Base-by-base conservation (phyloP, 345 rosid species). In the Citrus medica region DNA sequence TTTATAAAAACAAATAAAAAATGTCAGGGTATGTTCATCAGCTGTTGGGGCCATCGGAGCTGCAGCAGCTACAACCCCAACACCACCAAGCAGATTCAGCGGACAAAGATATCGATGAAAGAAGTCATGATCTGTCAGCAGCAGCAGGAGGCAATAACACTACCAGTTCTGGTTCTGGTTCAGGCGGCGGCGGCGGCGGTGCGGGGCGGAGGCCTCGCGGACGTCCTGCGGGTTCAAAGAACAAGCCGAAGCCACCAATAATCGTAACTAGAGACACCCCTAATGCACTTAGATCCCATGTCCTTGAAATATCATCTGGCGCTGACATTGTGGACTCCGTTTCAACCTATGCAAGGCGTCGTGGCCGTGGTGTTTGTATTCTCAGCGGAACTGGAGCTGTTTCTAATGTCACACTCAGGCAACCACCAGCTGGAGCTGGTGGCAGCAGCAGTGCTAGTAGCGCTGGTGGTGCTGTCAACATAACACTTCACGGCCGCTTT, bases 151-250 rank as follows among this genome's bases (percentile, higher is more conserved):
- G 51, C 51, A 46, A 46, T 46, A 46, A 46, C 58, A 53, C 21
- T 19, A 53, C 58, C 19, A 53, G 22, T 53, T 53, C 58, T 53
- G 58, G 58, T 17, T 46, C 51, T 46, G 51, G 51, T 3, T 46
- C 51, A 46, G 51, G 51, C 4, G 51, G 51, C 0, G 51, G 51
- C 0, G 51, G 33, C 33, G 33, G 51, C 14, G 51, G 51, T 46
- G 17, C 51, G 0, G 86, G 86, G 10, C 90, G 91, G 19, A 83
- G 94, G 32, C 90, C 93, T 22, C 89, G 97, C 40, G 97, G 97
- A 56, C 90, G 94, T 67, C 97, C 97, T 17, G 8, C 89, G 0
- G 97, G 97, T 21, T 92, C 97, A 24, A 92, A 89, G 82, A 92
- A 92, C 85, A 92, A 87, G 83, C 88, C 85, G 2, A 92, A 87